Conservation (phyloP, 441 rosid genomes). For the Erodium trifolium region DNA sequence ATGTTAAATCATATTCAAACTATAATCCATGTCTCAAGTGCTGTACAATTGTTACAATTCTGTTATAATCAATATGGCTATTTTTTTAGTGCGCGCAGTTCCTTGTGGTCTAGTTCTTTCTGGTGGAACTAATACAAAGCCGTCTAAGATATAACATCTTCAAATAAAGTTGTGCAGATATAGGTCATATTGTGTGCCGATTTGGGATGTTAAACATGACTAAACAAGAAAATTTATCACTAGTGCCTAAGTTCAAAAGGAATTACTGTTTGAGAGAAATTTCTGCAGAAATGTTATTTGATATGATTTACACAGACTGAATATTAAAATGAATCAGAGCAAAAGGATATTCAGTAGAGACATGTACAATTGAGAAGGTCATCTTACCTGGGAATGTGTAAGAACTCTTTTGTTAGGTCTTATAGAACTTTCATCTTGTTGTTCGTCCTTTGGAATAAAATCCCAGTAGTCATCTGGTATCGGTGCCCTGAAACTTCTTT, state of each 20-base stretch:
- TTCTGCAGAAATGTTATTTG: not conserved
- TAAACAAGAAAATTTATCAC: no score
- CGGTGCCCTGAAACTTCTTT: slow-evolving; percentile 26
- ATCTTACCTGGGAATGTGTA: slow-evolving; percentile 71
- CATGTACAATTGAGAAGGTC: not conserved
- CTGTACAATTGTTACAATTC: no score
- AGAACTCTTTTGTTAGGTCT: slow-evolving; percentile 53
- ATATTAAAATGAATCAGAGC: not conserved
- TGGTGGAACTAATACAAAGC: no score
- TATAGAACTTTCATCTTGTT: slow-evolving; percentile 41
- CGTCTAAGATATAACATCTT: no score
- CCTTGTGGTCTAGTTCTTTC: no score
- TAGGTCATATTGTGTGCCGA: no score
- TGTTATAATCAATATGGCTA: no score
- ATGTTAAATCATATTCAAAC: no score
- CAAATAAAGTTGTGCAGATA: no score
- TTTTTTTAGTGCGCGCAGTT: no score
- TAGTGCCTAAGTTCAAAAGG: not conserved
- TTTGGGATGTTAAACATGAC: no score
- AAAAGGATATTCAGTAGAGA: not conserved
- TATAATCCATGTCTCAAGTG: no score
- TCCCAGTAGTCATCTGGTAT: slow-evolving; percentile 78
- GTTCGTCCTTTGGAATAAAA: slow-evolving; percentile 50
- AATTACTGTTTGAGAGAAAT: not conserved
- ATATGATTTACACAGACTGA: not conserved